Base-by-base conservation (phyloP, 1,284 basidiomycete species). In the Trametes sp. region DNA sequence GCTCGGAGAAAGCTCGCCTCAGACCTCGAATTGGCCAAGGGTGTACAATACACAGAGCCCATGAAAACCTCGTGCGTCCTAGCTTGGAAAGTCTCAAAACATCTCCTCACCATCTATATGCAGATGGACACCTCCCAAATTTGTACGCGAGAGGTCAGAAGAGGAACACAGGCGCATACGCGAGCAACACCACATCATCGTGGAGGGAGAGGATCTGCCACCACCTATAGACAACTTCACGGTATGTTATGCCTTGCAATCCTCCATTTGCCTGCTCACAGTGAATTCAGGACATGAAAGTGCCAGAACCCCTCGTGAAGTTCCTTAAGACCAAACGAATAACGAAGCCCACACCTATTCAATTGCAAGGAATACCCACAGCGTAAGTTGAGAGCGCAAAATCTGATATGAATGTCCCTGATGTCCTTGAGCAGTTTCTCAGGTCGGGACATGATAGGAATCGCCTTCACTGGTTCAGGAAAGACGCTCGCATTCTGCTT, bases 311-410 rank as follows among this genome's bases (percentile, higher is more conserved):
- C 8, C 86, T 99, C 26, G 80, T 99, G 35, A 86, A 91, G 59
- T 91, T 93, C 75, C 84, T 99, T 50, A 89, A 88, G 73, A 84
- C 86, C 36, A 95, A 96, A 65, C 90, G 93, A 50, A 99, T 99
- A 73, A 83, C 85, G 28, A 83, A 80, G 35, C 98, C 98, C 0
- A 96, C 98, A 0, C 97, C 97, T 2, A 99, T 99, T 72, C 98
- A 99, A 75, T 84, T 98, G 52, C 98, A 99, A 79, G 98, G 98
- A 21, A 89, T 99, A 50, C 97, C 98, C 0, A 92, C 94, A 38
- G 98, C 95, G 90, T 95, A 79, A 72, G 90, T 78, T 16, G 23
- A 3, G 57, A 10, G 13, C 7, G 4, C 3, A 26, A 16, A 9
- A 52, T 55, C 26, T 21, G 33, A 1, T 52, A 56, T 29, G n/a